These are phyloP conservation scores for Fusarium sp. DNA, from an alignment of 2,329 filamentous ascomycete species.

Conservation along the genomic window DNA sequence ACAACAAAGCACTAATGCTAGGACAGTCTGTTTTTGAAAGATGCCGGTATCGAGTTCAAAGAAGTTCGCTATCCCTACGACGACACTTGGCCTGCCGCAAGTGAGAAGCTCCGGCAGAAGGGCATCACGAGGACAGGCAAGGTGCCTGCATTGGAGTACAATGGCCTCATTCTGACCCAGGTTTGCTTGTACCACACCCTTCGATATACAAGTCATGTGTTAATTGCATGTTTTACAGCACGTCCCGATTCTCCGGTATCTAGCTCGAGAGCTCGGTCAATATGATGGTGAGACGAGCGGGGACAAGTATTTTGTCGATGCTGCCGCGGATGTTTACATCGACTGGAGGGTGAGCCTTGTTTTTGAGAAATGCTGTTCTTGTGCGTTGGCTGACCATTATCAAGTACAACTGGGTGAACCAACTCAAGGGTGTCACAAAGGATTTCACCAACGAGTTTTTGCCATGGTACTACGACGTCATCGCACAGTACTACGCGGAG, in stretches of 20 bases:
- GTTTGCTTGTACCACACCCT: background rate
- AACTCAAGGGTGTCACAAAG: constrained; percentile 1
- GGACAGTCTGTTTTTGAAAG: constrained; percentile 34
- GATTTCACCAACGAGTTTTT: constrained; percentile 25
- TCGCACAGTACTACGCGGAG: constrained; percentile 25
- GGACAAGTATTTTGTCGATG: constrained; percentile 26
- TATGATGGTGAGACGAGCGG: constrained; percentile 25
- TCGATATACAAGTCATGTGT: fast-evolving
- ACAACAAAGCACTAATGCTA: background rate
- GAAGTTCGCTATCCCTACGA: constrained; percentile 34
- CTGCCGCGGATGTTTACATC: constrained; percentile 15
- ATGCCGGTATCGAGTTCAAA: constrained; percentile 29
- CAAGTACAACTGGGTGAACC: constrained; percentile 17
- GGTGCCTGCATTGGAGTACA: constrained; percentile 52
- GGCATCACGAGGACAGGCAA: constrained; percentile 47
- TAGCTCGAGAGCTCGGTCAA: constrained; percentile 26
- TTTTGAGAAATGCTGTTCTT: background rate
- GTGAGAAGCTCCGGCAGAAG: constrained; percentile 43
- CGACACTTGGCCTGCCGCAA: constrained; percentile 29
- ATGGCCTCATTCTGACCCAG: constrained; percentile 45
- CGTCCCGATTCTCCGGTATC: constrained; percentile 18
- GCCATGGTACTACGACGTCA: constrained; percentile 17
- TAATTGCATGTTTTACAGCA: constrained; percentile 5
- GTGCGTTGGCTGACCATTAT: background rate
- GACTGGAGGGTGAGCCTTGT: constrained; percentile 23